Conservation (phyloP, 1,284 basidiomycete species). For the Boletus holoroseus region DNA sequence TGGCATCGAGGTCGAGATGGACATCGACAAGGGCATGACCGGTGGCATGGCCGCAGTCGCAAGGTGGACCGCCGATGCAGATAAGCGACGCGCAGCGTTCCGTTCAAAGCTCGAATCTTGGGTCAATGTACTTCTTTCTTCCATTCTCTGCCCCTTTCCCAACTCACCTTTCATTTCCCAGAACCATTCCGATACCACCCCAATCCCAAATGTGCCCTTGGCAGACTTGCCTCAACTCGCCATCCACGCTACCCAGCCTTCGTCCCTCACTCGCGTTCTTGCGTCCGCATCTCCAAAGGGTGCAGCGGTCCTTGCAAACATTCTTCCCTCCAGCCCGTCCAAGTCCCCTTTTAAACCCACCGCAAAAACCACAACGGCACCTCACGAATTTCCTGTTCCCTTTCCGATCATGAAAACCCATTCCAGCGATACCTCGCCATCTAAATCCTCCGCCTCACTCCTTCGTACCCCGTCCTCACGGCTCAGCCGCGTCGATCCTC, state of each 20-base stretch:
- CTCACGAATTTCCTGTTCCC: slow-evolving; percentile 43
- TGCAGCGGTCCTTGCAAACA: slow-evolving; percentile 38
- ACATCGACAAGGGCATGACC: slow-evolving; percentile 70
- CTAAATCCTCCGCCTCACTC: slow-evolving; percentile 42
- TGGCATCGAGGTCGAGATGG: slow-evolving; percentile 79
- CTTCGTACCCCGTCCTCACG: slow-evolving; percentile 50
- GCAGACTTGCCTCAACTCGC: slow-evolving; percentile 60
- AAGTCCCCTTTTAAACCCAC: slow-evolving; percentile 44
- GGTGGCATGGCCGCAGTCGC: slow-evolving; percentile 80
- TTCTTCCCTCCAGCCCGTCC: slow-evolving; percentile 45
- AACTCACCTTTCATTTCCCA: slow-evolving; percentile 29
- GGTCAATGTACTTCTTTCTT: slow-evolving; percentile 46
- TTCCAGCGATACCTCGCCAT: slow-evolving; percentile 36
- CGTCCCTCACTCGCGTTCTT: slow-evolving; percentile 61
- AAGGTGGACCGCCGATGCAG: slow-evolving; percentile 68
- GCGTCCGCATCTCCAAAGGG: slow-evolving; percentile 68
- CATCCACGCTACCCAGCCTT: slow-evolving; percentile 45
- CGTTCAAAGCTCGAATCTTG: slow-evolving; percentile 56
- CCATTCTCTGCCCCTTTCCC: background rate
- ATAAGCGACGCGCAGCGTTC: slow-evolving; percentile 54
- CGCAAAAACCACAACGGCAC: slow-evolving; percentile 6
- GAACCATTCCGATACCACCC: slow-evolving; percentile 43
- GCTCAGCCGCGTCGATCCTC: slow-evolving; percentile 33
- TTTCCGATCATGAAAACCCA: slow-evolving; percentile 45
- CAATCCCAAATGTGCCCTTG: slow-evolving; percentile 56